A percentile compares a stretch with the other conserved stretches of the same genome.
Evolutionary conservation across 1,139 yeast species (phyloP).

Genomic region (Blastobotrys aristatus): DNA sequence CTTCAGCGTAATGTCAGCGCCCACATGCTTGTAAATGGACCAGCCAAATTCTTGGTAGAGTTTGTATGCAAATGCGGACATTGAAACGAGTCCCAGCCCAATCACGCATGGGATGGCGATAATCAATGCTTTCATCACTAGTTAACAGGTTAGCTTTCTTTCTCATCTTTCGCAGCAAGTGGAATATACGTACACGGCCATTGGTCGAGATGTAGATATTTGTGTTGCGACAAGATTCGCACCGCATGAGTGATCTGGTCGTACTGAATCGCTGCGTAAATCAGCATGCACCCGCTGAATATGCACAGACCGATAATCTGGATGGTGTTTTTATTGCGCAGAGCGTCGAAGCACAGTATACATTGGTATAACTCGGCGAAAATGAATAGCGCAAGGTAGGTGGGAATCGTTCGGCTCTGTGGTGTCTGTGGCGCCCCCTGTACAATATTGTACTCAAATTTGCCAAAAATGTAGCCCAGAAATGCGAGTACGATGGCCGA

Average conservation of each 20-base stretch:
- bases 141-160: background rate
- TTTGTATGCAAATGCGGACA: conserved; percentile 36
- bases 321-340: conserved; percentile 42
- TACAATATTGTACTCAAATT: conserved; percentile 26
- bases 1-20: conserved; percentile 45
- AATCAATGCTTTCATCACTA: conserved; percentile 35
- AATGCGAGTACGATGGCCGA: conserved; percentile 30
- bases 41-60: conserved; percentile 46
- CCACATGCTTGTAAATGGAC: conserved; percentile 48
- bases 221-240: conserved; percentile 22
- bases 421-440: conserved; percentile 21
- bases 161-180: background rate
- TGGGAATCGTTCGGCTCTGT: conserved; percentile 32
- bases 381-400: conserved; percentile 42
- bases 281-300: conserved; percentile 46
- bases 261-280: conserved; percentile 49
- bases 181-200: conserved; percentile 19
- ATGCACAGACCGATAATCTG: conserved; percentile 40
- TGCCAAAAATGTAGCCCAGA: conserved; percentile 30
- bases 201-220: conserved; percentile 34
- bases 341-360: conserved; percentile 41
- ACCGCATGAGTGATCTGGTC: conserved; percentile 40
- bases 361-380: conserved; percentile 44
- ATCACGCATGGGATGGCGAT: conserved; percentile 46
- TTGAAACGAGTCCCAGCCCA: conserved; percentile 39